Percentiles rank a stretch among this genome's conserved stretches.
These are phyloP conservation scores for Linnemannia hyalina DNA, from an alignment of 192 early-diverging fungal species.

Conservation along the genomic window DNA sequence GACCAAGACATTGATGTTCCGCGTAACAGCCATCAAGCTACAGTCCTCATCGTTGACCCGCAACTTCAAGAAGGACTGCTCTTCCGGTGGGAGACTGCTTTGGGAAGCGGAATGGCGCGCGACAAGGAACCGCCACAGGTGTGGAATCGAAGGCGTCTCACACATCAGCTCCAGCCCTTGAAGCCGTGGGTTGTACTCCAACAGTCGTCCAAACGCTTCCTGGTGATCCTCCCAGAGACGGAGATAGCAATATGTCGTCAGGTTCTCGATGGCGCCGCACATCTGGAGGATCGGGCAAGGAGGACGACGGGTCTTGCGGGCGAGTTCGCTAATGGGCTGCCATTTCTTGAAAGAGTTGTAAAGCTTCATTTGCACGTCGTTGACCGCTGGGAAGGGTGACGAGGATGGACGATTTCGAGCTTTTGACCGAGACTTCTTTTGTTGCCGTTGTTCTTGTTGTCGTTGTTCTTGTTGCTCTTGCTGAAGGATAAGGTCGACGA, in stretches of 20 bases:
- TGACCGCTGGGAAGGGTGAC: background rate
- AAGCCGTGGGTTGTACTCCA: constrained; percentile 10
- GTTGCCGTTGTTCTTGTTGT: background rate
- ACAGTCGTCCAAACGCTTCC: background rate
- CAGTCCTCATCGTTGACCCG: constrained; percentile 13
- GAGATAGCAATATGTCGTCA: constrained; percentile 10
- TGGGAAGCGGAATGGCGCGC: constrained; percentile 10
- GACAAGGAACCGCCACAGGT: constrained; percentile 19
- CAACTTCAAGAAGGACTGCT: constrained; percentile 3
- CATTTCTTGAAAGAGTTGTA: constrained; percentile 5
- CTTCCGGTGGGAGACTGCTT: background rate
- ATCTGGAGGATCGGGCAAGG: background rate
- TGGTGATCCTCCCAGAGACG: constrained; percentile 23
- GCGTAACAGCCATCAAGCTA: constrained; percentile 12
- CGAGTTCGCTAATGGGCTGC: background rate
- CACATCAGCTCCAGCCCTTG: constrained; percentile 26
- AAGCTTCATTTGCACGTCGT: background rate
- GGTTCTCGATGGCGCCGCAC: constrained; percentile 12
- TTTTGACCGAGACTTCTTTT: background rate
- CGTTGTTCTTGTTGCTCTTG: background rate
- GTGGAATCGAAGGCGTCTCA: constrained; percentile 18
- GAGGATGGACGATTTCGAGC: background rate
- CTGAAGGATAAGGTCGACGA: background rate
- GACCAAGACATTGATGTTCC: background rate
- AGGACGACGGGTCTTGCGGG: constrained; percentile 7